Base-by-base conservation (phyloP, 2,329 filamentous ascomycete species). In the Ophiostoma angusticollis region DNA sequence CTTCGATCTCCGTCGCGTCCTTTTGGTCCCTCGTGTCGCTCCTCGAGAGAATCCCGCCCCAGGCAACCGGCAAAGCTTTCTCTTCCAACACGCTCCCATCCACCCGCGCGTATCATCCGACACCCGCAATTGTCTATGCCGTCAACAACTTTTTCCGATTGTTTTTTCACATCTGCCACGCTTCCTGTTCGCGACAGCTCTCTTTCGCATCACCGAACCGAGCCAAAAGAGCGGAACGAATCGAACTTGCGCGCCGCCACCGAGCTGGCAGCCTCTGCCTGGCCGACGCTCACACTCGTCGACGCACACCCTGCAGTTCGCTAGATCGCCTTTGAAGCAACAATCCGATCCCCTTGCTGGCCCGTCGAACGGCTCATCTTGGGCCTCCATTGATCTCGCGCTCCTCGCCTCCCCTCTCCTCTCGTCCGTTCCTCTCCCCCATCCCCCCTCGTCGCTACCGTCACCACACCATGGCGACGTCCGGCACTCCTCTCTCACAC, bases 221-320 rank as follows among this genome's bases (percentile, higher is more conserved):
- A n/a, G n/a, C n/a, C n/a, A n/a, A n/a, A n/a, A n/a, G n/a, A 28
- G 22, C 22, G n/a, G 23, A 17, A 30, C 25, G 9, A 18, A 4
- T 6, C 30, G 5, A 18, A 30, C 24, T n/a, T 16, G 24, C 24
- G 37, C 31, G 23, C n/a, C 37, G 30, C 31, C 27, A 17, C 36
- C 21, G 24, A 32, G 36, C 36, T 38, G 36, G 36, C 30, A 19
- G 29, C 35, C 36, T 18, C 16, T 22, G 30, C 36, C 36, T 32
- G 36, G 36, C 29, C n/a, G 16, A 32, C 36, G 6, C 22, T 30
- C 9, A 17, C 13, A 12, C 28, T 27, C 18, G 25, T 14, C n/a
- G n/a, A n/a, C 30, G 31, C 36, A 23, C 36, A 23, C 31, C 8
- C 29, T n/a, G 29, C 30, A 30, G 36, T 27, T 38, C 21, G n/a